A percentile compares a stretch with the other conserved stretches of the same genome.
Evolutionary conservation across 2,329 filamentous ascomycete genomes (phyloP).

Genomic region (Colletotrichum melonis): DNA sequence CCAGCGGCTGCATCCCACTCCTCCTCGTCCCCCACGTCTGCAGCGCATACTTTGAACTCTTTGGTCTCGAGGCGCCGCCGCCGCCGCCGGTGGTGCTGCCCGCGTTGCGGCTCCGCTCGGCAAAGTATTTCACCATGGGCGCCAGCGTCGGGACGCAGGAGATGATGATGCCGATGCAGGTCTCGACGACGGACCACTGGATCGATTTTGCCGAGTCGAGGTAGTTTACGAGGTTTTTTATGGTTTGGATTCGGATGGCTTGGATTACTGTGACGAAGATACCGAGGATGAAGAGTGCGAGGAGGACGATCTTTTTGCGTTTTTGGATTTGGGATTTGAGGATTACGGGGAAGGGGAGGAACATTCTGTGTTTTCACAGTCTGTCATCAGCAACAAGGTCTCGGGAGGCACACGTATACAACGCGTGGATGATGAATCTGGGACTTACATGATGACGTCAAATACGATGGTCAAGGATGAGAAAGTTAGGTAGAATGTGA

Average conservation of each 20-base stretch:
- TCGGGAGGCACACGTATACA: no score
- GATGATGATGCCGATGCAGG: conserved; percentile 56
- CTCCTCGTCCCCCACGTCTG: conserved; percentile 40
- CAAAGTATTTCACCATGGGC: conserved; percentile 51
- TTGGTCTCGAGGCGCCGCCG: neutral
- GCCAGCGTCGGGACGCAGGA: conserved; percentile 55
- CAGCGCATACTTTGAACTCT: conserved; percentile 40
- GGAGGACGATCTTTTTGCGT: conserved; percentile 54
- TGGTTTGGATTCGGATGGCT: conserved; percentile 62
- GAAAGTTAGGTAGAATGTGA: conserved; percentile 56
- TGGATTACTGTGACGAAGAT: conserved; percentile 63
- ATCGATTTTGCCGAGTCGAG: conserved; percentile 55
- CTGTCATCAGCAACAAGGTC: neutral
- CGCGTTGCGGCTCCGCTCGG: conserved; percentile 41
- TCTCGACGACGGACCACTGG: conserved; percentile 59
- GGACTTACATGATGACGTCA: conserved; percentile 52
- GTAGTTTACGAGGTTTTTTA: conserved; percentile 55
- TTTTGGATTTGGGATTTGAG: conserved; percentile 48
- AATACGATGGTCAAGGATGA: conserved; percentile 54
- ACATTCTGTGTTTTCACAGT: conserved; percentile 43
- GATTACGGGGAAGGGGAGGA: conserved; percentile 54
- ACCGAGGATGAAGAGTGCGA: conserved; percentile 59
- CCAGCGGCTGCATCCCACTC: conserved; percentile 37
- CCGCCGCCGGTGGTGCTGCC: conserved; percentile 10
- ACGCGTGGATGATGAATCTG: no score